These are phyloP conservation scores for Cryptosporidium ryanae DNA, from an alignment of 169 alveolate genomes.

Conservation along the genomic window DNA sequence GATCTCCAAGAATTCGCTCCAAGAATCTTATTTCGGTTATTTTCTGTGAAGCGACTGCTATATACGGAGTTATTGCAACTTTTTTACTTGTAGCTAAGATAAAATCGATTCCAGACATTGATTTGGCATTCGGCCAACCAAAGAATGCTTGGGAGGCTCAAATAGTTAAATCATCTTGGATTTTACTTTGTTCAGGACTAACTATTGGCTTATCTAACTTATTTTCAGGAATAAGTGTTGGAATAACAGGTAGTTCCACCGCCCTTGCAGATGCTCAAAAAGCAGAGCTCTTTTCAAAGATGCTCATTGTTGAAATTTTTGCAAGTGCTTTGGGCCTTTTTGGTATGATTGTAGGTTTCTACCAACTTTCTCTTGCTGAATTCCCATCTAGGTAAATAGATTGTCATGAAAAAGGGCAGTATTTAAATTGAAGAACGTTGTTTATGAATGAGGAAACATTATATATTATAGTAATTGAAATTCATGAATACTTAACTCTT, in stretches of 20 bases:
- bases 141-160: constrained; percentile 78
- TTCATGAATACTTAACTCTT: no score
- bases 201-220: constrained; percentile 99
- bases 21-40: constrained; percentile 98
- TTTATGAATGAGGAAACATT: no score
- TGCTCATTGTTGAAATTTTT: constrained; percentile 98
- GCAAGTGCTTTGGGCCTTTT: constrained; percentile 98
- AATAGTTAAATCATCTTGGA: constrained; percentile 92
- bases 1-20: constrained; percentile 98
- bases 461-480: no score
- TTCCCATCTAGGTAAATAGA: constrained; percentile 35
- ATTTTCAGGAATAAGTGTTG: constrained; percentile 98
- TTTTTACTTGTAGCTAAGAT: constrained; percentile 86
- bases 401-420: no score
- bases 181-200: constrained; percentile 96
- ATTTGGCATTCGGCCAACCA: constrained; percentile 77
- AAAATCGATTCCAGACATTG: constrained; percentile 78
- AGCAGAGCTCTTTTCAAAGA: constrained; percentile 98
- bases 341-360: constrained; percentile 93
- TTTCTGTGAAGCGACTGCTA: constrained; percentile 99
- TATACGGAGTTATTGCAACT: constrained; percentile 94
- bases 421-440: no score
- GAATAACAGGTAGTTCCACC: constrained; percentile 99
- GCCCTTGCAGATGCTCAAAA: constrained; percentile 99
- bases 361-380: constrained; percentile 78